A percentile compares a stretch with the other conserved stretches of the same genome.
These are phyloP conservation scores for Botrytis cinerea DNA, from an alignment of 2,329 filamentous ascomycete species.

Conservation along the genomic window DNA sequence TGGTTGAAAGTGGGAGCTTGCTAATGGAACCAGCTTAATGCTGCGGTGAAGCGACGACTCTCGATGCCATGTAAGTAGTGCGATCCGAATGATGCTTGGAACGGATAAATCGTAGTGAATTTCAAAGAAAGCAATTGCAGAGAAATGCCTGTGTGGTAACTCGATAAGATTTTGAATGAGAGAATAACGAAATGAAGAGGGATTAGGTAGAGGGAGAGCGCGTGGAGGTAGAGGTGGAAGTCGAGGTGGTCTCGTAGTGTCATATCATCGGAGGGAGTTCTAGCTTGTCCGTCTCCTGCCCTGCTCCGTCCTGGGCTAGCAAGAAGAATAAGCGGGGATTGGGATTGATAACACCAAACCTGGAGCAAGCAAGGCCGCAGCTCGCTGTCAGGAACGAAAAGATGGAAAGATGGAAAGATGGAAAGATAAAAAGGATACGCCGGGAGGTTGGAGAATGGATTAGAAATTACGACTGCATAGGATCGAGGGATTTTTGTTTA, in stretches of 20 bases:
- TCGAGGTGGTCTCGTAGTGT: background rate
- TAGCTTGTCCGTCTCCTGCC: background rate
- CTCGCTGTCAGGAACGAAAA: background rate
- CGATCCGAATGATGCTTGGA: background rate
- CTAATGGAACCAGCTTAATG: slow-evolving; percentile 23
- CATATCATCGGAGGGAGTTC: background rate
- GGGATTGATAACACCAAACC: background rate
- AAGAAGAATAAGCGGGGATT: slow-evolving; percentile 12
- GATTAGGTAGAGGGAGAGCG: no score
- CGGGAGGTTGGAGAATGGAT: background rate
- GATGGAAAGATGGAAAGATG: background rate
- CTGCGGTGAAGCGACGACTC: slow-evolving; percentile 18
- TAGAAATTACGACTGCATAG: background rate
- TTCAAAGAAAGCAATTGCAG: background rate
- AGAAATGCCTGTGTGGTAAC: background rate
- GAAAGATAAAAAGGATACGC: background rate
- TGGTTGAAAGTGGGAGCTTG: slow-evolving; percentile 26
- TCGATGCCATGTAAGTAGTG: slow-evolving; percentile 19
- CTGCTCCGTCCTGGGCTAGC: background rate
- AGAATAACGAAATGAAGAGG: background rate
- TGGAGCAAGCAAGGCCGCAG: background rate
- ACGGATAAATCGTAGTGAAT: background rate
- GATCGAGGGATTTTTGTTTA: background rate
- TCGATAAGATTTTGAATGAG: background rate
- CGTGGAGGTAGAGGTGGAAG: background rate